Conservation (phyloP, 2,329 filamentous ascomycete species). For the Lithohypha guttulata region DNA sequence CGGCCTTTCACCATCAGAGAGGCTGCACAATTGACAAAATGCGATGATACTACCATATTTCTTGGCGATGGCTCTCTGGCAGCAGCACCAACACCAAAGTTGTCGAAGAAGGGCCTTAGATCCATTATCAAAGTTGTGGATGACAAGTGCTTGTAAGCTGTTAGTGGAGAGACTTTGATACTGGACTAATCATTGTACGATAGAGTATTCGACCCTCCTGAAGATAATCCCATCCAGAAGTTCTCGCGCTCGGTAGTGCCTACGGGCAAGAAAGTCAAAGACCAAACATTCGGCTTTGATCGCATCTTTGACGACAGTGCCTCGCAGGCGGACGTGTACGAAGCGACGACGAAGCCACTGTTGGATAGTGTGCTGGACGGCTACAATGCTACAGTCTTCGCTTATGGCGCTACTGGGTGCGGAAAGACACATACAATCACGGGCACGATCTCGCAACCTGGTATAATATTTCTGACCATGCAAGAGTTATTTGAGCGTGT, state of each 20-base stretch:
- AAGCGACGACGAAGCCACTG: slow-evolving; percentile 77
- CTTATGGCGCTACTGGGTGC: slow-evolving; percentile 93
- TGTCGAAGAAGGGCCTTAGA: slow-evolving; percentile 74
- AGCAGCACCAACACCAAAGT: slow-evolving; percentile 70
- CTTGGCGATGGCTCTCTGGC: slow-evolving; percentile 94
- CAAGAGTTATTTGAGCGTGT: slow-evolving; percentile 98
- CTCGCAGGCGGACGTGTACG: slow-evolving; percentile 86
- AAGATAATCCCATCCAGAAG: slow-evolving; percentile 82
- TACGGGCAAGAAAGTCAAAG: slow-evolving; percentile 84
- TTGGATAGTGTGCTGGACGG: slow-evolving; percentile 92
- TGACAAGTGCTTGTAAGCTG: slow-evolving; percentile 79
- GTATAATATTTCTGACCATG: slow-evolving; percentile 98
- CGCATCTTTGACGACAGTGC: slow-evolving; percentile 93
- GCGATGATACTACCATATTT: slow-evolving; percentile 79
- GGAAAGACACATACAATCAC: slow-evolving; percentile 98
- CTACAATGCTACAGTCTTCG: slow-evolving; percentile 98
- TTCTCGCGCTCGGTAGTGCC: slow-evolving; percentile 74
- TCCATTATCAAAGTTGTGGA: slow-evolving; percentile 94
- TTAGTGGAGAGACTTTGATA: neutral
- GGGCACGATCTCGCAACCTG: slow-evolving; percentile 81
- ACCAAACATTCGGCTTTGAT: slow-evolving; percentile 96
- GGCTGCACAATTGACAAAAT: slow-evolving; percentile 70
- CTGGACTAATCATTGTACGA: neutral
- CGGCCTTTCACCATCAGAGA: slow-evolving; percentile 72
- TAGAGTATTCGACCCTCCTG: slow-evolving; percentile 93